phyloP scores from a whole-genome alignment of 768 basidiomycete genomes.

The Tephrocybe sp. region DNA sequence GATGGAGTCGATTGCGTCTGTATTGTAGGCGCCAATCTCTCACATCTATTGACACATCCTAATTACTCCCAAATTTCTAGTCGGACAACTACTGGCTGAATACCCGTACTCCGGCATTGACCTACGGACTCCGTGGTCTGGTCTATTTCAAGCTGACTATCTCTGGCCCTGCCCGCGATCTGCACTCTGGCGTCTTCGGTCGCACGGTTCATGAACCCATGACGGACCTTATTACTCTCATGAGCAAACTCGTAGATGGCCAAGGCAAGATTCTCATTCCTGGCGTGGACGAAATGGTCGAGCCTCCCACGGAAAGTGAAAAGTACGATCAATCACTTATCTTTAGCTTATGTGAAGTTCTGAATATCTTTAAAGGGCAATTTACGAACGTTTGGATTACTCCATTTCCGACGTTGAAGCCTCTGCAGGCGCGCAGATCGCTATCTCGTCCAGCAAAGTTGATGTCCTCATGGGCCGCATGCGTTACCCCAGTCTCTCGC shows the following conservation, averaged over 20 bases:
- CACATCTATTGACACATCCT: background rate
- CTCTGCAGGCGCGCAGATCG: slow-evolving; percentile 72
- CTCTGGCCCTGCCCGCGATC: slow-evolving; percentile 79
- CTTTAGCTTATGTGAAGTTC: background rate
- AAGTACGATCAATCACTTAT: slow-evolving; percentile 37
- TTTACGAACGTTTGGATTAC: slow-evolving; percentile 78
- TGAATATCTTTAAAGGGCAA: slow-evolving; percentile 35
- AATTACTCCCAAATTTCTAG: slow-evolving; percentile 30
- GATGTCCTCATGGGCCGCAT: slow-evolving; percentile 89
- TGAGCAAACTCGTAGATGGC: slow-evolving; percentile 81
- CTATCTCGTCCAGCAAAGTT: slow-evolving; percentile 75
- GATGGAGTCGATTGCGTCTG: slow-evolving; percentile 89
- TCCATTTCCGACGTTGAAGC: slow-evolving; percentile 67
- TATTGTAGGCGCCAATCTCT: slow-evolving; percentile 56
- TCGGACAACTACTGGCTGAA: slow-evolving; percentile 96
- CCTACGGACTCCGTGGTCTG: slow-evolving; percentile 87
- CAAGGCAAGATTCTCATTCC: slow-evolving; percentile 85
- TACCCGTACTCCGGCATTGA: slow-evolving; percentile 73
- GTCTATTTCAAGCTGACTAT: slow-evolving; percentile 83
- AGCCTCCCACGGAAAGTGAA: slow-evolving; percentile 70
- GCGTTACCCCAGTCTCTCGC: slow-evolving; percentile 82
- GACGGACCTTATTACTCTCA: slow-evolving; percentile 84
- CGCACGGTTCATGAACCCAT: slow-evolving; percentile 86
- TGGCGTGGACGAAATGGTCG: slow-evolving; percentile 84
- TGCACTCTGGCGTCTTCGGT: slow-evolving; percentile 90